phyloP scores from a whole-genome alignment of 1,139 yeast species.

The Sugiyamaella castrensis region DNA sequence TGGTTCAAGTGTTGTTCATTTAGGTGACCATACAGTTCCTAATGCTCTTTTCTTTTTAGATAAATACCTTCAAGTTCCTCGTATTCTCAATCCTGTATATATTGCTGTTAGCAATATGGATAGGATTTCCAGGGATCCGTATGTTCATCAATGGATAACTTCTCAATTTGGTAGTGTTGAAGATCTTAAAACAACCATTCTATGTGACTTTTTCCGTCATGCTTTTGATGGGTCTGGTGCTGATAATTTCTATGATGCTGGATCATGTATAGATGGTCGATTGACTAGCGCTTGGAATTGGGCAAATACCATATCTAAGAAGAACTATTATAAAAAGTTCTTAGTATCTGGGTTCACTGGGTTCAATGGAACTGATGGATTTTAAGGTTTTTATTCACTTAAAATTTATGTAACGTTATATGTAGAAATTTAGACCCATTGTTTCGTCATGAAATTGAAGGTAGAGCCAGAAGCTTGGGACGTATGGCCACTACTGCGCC shows the following conservation, averaged over 20 bases:
- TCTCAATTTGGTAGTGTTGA: conserved; percentile 55
- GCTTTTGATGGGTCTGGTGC: conserved; percentile 80
- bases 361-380: conserved; percentile 69
- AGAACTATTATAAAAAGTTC: conserved; percentile 60
- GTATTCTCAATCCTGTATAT: conserved; percentile 66
- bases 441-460: background rate
- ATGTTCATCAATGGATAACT: conserved; percentile 48
- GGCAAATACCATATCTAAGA: conserved; percentile 64
- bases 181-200: conserved; percentile 49
- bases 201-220: conserved; percentile 67
- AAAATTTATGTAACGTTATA: background rate
- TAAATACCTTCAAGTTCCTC: conserved; percentile 72
- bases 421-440: background rate
- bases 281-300: conserved; percentile 78
- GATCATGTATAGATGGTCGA: conserved; percentile 76
- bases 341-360: conserved; percentile 68
- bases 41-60: conserved; percentile 72
- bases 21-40: conserved; percentile 78
- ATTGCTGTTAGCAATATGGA: conserved; percentile 53
- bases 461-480: too few species aligned
- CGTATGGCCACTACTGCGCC: too few species aligned
- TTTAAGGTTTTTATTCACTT: conserved; percentile 18
- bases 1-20: conserved; percentile 70
- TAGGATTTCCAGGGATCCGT: conserved; percentile 46
- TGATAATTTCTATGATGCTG: conserved; percentile 73